Evolutionary conservation across 2,329 filamentous ascomycete species (phyloP).

Genomic region (Metarhizium anisopliae): DNA sequence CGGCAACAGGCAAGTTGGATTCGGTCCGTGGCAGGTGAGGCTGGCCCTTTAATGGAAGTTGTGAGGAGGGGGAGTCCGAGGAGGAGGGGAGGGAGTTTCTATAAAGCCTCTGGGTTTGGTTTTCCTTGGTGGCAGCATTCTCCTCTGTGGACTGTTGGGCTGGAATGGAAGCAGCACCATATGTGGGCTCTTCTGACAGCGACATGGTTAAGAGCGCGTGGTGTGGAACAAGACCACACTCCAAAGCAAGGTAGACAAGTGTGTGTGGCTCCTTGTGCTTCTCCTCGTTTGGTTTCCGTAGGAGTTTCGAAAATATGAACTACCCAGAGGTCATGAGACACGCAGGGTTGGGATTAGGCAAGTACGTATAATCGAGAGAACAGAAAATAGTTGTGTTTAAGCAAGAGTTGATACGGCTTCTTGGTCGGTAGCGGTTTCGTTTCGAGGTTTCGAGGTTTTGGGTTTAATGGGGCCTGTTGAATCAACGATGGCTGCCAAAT

Average conservation of each 20-base stretch:
- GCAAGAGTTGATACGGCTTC: background rate
- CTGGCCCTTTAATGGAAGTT: constrained; percentile 2
- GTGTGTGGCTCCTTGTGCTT: constrained; percentile 1
- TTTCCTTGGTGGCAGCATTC: background rate
- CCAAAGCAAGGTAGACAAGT: background rate
- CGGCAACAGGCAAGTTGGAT: background rate
- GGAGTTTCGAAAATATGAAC: constrained; percentile 2
- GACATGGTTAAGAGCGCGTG: constrained; percentile 8
- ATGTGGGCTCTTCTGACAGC: constrained; percentile 7
- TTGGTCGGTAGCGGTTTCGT: background rate
- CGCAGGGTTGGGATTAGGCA: background rate
- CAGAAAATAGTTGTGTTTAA: background rate
- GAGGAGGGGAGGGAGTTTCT: constrained; percentile 12
- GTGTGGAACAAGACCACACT: constrained; percentile 1
- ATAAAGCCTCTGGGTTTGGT: constrained; percentile 8
- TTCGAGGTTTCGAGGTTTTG: background rate
- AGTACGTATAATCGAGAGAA: background rate
- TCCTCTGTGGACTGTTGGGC: constrained; percentile 4
- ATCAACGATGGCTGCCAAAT: background rate
- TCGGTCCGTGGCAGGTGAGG: constrained; percentile 1
- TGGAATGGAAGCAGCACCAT: constrained; percentile 12
- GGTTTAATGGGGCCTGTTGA: too few species aligned
- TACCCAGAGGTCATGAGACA: constrained; percentile 7
- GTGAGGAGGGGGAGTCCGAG: constrained; percentile 1
- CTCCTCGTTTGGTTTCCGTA: background rate